phyloP scores from a whole-genome alignment of 179 eudicot species.

The Camellia oleifera region DNA sequence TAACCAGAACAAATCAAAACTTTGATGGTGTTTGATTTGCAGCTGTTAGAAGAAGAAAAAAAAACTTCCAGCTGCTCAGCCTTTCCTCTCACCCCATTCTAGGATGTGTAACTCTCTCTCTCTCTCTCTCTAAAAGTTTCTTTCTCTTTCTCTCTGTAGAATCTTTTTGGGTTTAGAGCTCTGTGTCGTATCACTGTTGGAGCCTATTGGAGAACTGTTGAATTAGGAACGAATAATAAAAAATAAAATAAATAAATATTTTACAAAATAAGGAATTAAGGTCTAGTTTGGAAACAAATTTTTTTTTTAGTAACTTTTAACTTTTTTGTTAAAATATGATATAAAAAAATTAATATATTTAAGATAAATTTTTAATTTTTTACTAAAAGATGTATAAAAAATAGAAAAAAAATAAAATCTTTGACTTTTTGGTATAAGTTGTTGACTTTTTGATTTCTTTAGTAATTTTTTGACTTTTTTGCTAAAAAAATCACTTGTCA shows the following conservation, averaged over 20 bases:
- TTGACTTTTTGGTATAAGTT: too few species aligned
- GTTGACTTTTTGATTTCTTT: too few species aligned
- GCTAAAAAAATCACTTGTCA: too few species aligned
- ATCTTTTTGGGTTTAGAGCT: constrained; percentile 6
- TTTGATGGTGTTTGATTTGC: constrained; percentile 14
- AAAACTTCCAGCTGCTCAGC: constrained; percentile 6
- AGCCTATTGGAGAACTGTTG: constrained; percentile 5
- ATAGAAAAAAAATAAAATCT: too few species aligned
- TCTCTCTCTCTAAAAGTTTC: constrained; percentile 5
- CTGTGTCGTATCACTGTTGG: not conserved
- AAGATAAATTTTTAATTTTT: too few species aligned
- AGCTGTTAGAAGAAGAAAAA: not conserved
- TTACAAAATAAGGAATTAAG: not conserved
- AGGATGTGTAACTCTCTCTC: constrained; percentile 9
- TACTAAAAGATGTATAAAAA: too few species aligned
- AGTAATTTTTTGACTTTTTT: too few species aligned
- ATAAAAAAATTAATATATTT: too few species aligned
- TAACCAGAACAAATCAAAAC: constrained; percentile 18
- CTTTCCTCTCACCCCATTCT: constrained; percentile 16
- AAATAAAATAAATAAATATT: not conserved
- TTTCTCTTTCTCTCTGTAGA: not conserved
- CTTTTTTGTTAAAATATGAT: too few species aligned
- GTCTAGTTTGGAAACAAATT: too few species aligned
- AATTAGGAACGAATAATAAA: not conserved
- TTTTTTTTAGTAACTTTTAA: too few species aligned